These are phyloP conservation scores for Blastomyces parvus DNA, from an alignment of 2,329 filamentous ascomycete genomes.

Conservation along the genomic window DNA sequence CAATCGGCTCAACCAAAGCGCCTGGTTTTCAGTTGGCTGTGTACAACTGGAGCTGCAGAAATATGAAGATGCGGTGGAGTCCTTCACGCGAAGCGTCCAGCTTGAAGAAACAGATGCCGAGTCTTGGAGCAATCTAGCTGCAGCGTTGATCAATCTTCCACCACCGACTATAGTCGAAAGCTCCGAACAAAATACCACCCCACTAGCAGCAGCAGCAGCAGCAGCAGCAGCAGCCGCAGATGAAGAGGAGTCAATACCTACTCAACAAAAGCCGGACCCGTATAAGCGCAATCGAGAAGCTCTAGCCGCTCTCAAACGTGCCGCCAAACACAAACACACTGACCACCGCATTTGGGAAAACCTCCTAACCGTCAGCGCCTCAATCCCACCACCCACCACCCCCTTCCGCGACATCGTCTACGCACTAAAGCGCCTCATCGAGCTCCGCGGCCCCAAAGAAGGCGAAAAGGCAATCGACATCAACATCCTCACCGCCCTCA, in stretches of 20 bases:
- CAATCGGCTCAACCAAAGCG: slow-evolving; percentile 69
- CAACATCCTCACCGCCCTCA: slow-evolving; percentile 59
- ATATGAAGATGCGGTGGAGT: slow-evolving; percentile 70
- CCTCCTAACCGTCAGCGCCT: slow-evolving; percentile 74
- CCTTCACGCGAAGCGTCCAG: slow-evolving; percentile 73
- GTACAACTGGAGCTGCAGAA: slow-evolving; percentile 68
- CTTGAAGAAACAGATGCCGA: slow-evolving; percentile 82
- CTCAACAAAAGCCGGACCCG: slow-evolving; percentile 37
- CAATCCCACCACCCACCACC: slow-evolving; percentile 56
- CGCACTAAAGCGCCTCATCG: slow-evolving; percentile 64
- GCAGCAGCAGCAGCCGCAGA: slow-evolving; percentile 19
- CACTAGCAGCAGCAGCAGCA: slow-evolving; percentile 18
- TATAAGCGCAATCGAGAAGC: slow-evolving; percentile 61
- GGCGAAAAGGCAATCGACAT: slow-evolving; percentile 71
- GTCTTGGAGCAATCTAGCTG: slow-evolving; percentile 90
- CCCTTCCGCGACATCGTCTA: slow-evolving; percentile 65
- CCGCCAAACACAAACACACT: slow-evolving; percentile 70
- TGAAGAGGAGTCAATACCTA: slow-evolving; percentile 19
- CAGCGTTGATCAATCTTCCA: slow-evolving; percentile 56
- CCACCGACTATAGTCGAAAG: slow-evolving; percentile 11
- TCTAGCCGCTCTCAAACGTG: slow-evolving; percentile 75
- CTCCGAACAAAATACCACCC: slow-evolving; percentile 19
- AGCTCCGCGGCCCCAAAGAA: slow-evolving; percentile 55
- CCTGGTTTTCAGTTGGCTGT: slow-evolving; percentile 88
- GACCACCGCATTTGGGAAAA: slow-evolving; percentile 97